Evolutionary conservation across 2,329 filamentous ascomycete species (phyloP), one percentile per base, ranked within the genome.

Genomic region (Sporothrix brunneoviolacea): DNA sequence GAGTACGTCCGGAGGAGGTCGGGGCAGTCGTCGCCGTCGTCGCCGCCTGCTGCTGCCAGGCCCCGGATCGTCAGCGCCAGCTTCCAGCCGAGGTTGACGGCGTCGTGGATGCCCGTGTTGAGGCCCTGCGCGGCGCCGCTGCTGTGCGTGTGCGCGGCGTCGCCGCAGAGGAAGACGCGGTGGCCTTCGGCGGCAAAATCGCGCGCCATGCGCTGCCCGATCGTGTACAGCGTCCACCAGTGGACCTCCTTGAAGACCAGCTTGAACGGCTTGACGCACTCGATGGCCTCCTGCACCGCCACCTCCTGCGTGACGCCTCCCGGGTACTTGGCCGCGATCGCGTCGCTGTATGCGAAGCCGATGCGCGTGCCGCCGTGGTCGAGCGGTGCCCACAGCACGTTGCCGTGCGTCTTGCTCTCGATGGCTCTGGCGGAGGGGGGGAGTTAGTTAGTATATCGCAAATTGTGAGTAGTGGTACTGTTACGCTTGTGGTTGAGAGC

Each of bases 111-210:
- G 27, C 73, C 68, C 12, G 74, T 73, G 54, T 78, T 78, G 70
- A 77, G 74, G 4, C 75, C 80, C 61, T 83, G 80, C 0, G 79
- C 80, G 0, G 80, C 80, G 57, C 83, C 82, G 2, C 79, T 79
- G 0, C 73, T 78, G 58, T 83, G 80, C 0, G 79, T 73, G 53
- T 77, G 73, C 9, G 70, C 72, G 10, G 73, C 71, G 53, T 77
- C 74, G 8, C 74, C 74, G 12, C 68, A 69, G 4, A 77, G 62
- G 42, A 76, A 73, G 2, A 71, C 68, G 24, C 55, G 55, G n/a
- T 73, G 72, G 46, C 73, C 62, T n/a, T 75, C 67, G 35, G 74
- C 70, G 55, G 79, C 74, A 62, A 84, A 84, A 27, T 70, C 68
- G 32, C 76, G 71, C 0, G 80, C 81, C 18, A 83, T 70, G 13